Percentiles rank a stretch among this genome's conserved stretches.
Evolutionary conservation across 495 filamentous ascomycete genomes (phyloP).

Genomic region (Penicillium parvum): DNA sequence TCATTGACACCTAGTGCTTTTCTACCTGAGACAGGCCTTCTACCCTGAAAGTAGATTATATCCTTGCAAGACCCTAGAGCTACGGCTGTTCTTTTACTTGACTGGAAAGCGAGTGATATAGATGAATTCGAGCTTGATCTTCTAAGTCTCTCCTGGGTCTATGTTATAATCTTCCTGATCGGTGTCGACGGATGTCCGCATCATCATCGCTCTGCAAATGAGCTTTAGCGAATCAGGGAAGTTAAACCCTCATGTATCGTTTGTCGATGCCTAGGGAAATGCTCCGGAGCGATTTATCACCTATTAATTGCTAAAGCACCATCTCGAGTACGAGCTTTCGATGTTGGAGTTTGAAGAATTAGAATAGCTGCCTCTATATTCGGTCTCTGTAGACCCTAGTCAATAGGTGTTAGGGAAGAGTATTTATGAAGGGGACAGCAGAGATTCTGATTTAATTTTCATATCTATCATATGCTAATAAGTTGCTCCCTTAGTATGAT

Average conservation of each 20-base stretch:
- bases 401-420: too few relatives aligned
- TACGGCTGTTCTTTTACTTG: constrained; percentile 42
- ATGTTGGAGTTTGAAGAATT: constrained; percentile 40
- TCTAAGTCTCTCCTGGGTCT: constrained; percentile 43
- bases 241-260: constrained; percentile 44
- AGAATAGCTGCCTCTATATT: too few relatives aligned
- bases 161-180: constrained; percentile 47
- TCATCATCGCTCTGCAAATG: constrained; percentile 46
- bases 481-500: too few relatives aligned
- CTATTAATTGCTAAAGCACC: constrained; percentile 45
- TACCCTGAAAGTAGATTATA: too few relatives aligned
- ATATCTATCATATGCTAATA: too few relatives aligned
- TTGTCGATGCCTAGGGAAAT: constrained; percentile 48
- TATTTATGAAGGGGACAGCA: too few relatives aligned
- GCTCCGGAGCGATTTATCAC: constrained; percentile 44
- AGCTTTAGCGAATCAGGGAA: constrained; percentile 43
- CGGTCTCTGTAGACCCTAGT: too few relatives aligned
- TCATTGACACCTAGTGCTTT: too few relatives aligned
- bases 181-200: constrained; percentile 46
- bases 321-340: constrained; percentile 41
- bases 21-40: too few relatives aligned
- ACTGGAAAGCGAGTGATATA: constrained; percentile 46
- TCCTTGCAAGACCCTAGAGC: too few relatives aligned
- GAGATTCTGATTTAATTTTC: too few relatives aligned
- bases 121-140: constrained; percentile 49